These are phyloP conservation scores for Tricladium varicosporioides DNA, from an alignment of 2,329 filamentous ascomycete genomes.

Conservation along the genomic window DNA sequence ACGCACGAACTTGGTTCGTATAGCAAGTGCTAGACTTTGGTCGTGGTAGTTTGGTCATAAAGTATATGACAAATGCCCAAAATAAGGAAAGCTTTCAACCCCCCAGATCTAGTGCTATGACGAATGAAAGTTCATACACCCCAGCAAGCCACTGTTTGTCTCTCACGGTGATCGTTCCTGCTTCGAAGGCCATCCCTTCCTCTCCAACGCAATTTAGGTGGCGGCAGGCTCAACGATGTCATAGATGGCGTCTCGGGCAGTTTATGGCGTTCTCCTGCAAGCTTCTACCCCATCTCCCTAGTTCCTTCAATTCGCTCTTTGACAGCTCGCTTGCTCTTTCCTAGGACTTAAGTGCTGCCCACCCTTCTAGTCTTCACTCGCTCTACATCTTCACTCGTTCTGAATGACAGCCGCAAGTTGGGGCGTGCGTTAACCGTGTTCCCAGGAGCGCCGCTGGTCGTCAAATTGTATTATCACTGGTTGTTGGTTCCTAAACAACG, in stretches of 20 bases:
- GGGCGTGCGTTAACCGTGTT: not conserved
- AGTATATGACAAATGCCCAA: not conserved
- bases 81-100: not conserved
- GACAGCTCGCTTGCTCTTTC: constrained; percentile 1
- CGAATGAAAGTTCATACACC: not conserved
- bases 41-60: not conserved
- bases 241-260: not conserved
- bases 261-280: not conserved
- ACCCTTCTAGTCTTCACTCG: not conserved
- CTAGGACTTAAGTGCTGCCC: not conserved
- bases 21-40: not conserved
- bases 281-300: not conserved
- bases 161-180: not conserved
- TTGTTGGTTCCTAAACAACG: not conserved
- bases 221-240: not conserved
- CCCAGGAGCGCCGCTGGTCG: not conserved
- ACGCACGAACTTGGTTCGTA: not conserved
- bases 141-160: not conserved
- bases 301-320: not conserved
- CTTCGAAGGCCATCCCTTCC: not conserved
- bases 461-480: not conserved
- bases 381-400: not conserved
- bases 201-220: not conserved
- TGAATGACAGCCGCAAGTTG: not conserved
- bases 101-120: not conserved